Percentiles rank a stretch among this genome's conserved stretches.
Conservation (phyloP, 257 asterid genomes). For the Perilla frutescens region DNA sequence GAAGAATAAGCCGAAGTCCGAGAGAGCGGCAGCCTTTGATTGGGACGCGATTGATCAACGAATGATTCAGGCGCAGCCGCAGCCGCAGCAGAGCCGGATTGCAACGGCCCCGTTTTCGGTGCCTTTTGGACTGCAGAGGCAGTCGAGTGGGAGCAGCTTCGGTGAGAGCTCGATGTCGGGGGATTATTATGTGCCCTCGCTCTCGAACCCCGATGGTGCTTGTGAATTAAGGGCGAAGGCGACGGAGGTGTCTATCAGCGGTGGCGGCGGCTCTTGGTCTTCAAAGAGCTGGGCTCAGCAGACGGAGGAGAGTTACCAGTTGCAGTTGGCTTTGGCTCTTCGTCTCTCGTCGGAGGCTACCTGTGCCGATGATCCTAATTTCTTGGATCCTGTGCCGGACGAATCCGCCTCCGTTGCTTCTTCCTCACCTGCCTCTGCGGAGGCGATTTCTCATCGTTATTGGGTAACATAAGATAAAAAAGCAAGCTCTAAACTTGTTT, state of each 20-base stretch:
- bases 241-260: conserved; percentile 49
- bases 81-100: conserved; percentile 63
- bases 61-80: conserved; percentile 51
- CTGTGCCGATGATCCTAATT: conserved; percentile 81
- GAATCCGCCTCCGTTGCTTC: conserved; percentile 54
- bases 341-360: conserved; percentile 89
- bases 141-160: conserved; percentile 95
- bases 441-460: conserved; percentile 82
- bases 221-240: conserved; percentile 58
- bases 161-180: conserved; percentile 91
- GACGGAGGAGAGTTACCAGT: conserved; percentile 95
- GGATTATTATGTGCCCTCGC: conserved; percentile 62
- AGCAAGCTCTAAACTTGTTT: not conserved
- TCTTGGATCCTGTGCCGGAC: conserved; percentile 70
- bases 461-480: conserved; percentile 62
- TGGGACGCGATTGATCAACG: conserved; percentile 79
- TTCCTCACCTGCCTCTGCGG: conserved; percentile 51
- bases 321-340: conserved; percentile 93
- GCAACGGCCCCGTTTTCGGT: conserved; percentile 52
- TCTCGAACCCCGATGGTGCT: conserved; percentile 61
- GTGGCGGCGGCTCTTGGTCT: conserved; percentile 59
- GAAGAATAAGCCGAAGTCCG: conserved; percentile 50
- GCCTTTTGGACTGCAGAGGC: conserved; percentile 74
- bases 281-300: conserved; percentile 98
- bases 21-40: conserved; percentile 53